Conservation (phyloP, 306 rosid genomes). For the Vicia villosa region DNA sequence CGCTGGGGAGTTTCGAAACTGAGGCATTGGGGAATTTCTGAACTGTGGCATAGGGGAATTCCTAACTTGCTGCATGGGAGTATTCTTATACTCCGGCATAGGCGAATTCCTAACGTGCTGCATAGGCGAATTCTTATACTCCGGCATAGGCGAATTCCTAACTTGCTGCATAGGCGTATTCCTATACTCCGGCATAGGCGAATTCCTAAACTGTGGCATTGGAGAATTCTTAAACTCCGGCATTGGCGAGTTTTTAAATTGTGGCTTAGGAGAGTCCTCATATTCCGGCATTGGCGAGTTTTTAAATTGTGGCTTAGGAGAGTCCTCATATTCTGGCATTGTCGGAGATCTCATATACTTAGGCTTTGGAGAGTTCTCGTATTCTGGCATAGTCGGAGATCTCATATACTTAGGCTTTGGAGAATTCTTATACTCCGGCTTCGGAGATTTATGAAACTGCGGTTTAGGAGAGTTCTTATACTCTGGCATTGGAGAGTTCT, state of each 20-base stretch:
- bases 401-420: no score
- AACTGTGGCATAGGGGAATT: slow-evolving; percentile 32
- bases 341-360: neutral
- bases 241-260: neutral
- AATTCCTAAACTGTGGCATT: neutral
- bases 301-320: neutral
- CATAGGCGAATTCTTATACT: neutral
- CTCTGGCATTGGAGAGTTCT: slow-evolving; percentile 3
- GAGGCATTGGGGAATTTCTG: slow-evolving; percentile 21
- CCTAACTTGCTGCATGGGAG: slow-evolving; percentile 1
- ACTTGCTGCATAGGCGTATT: slow-evolving; percentile 6
- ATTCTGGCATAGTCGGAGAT: no score
- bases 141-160: neutral
- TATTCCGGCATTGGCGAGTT: slow-evolving; percentile 1
- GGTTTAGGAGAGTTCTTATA: neutral
- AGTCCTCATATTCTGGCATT: neutral
- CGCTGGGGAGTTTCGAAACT: slow-evolving; percentile 27
- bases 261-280: neutral
- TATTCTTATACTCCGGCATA: neutral
- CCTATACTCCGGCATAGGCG: neutral
- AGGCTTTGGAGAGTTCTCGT: no score
- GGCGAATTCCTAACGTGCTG: slow-evolving; percentile 15
- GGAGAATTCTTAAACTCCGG: slow-evolving; percentile 1
- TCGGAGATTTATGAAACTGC: neutral
- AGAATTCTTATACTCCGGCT: neutral